phyloP scores from a whole-genome alignment of 192 early-diverging fungal genomes.

The Allomyces macrogynus region DNA sequence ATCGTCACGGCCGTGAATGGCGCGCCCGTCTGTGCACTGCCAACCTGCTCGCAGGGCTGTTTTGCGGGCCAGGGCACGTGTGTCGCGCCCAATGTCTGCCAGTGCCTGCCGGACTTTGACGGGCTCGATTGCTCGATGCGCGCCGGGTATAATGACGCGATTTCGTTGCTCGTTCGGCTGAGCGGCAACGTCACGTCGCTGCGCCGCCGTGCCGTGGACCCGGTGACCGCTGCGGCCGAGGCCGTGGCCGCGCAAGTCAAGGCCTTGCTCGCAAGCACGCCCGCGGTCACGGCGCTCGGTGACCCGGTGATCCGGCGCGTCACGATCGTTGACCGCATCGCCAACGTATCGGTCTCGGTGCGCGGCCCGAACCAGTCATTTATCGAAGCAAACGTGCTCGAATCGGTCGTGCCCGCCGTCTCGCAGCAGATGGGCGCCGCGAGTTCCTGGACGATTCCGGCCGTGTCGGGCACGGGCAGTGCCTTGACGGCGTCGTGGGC shows the following conservation, averaged over 20 bases:
- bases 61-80: neutral
- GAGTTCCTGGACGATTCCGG: neutral
- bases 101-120: neutral
- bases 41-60: neutral
- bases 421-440: neutral
- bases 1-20: neutral
- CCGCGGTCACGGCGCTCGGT: neutral
- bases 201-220: neutral
- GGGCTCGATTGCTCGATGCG: neutral
- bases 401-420: neutral
- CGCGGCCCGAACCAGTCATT: too few species aligned
- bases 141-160: neutral
- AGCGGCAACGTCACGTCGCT: neutral
- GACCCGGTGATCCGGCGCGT: too few species aligned
- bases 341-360: too few species aligned
- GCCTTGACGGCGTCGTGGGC: neutral
- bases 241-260: neutral
- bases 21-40: neutral
- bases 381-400: too few species aligned
- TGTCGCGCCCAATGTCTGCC: neutral
- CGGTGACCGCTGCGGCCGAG: neutral
- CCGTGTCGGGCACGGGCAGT: neutral
- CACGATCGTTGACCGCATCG: too few species aligned
- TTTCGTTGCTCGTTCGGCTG: neutral
- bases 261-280: neutral